Conservation (phyloP, 768 basidiomycete species). For the Tricholoma furcatifolium region DNA sequence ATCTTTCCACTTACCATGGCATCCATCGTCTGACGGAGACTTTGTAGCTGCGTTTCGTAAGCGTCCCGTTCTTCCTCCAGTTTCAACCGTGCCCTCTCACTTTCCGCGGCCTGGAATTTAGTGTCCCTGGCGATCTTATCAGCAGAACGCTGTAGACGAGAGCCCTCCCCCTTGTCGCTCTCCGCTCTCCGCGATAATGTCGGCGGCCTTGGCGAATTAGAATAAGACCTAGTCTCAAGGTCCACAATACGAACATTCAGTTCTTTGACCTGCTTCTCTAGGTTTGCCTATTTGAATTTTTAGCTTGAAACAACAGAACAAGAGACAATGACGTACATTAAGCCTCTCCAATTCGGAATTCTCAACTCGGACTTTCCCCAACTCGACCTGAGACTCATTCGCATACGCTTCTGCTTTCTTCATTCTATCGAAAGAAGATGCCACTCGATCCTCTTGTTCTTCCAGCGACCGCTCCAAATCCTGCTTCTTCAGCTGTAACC, state of each 20-base stretch:
- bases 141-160: constrained; percentile 38
- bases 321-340: constrained; percentile 50
- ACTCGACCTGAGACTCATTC: constrained; percentile 71
- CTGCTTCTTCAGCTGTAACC: constrained; percentile 75
- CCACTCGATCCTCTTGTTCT: constrained; percentile 73
- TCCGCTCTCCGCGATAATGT: constrained; percentile 60
- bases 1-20: constrained; percentile 46
- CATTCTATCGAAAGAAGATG: constrained; percentile 72
- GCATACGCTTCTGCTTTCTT: constrained; percentile 79
- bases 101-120: constrained; percentile 55
- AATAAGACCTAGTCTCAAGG: constrained; percentile 75
- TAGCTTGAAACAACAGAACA: constrained; percentile 3
- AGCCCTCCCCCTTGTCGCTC: constrained; percentile 45
- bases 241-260: constrained; percentile 81
- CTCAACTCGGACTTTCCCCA: constrained; percentile 75
- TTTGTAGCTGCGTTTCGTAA: constrained; percentile 57
- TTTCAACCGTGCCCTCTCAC: constrained; percentile 57
- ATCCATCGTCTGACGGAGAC: constrained; percentile 60
- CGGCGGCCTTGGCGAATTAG: constrained; percentile 58
- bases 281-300: constrained; percentile 51
- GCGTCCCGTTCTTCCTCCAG: constrained; percentile 65
- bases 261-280: constrained; percentile 87
- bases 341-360: constrained; percentile 77
- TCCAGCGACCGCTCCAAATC: constrained; percentile 77
- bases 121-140: constrained; percentile 45